phyloP scores from a whole-genome alignment of 2,329 filamentous ascomycete genomes.

The Aspergillus piperis region DNA sequence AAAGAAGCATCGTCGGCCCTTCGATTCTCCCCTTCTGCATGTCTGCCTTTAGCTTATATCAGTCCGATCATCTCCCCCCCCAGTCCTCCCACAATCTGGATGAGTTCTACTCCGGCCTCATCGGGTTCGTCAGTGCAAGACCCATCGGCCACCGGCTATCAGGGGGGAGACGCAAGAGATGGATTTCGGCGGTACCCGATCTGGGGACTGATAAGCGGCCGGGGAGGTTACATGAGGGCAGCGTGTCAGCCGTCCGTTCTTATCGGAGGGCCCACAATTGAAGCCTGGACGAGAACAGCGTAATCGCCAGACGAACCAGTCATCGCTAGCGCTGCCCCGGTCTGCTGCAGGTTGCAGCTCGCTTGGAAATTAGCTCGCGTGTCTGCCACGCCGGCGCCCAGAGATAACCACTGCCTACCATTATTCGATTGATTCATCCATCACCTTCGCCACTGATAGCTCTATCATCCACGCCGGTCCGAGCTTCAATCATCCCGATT shows the following conservation, averaged over 20 bases:
- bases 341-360: background rate
- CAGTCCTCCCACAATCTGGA: background rate
- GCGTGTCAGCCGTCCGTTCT: background rate
- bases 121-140: background rate
- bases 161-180: background rate
- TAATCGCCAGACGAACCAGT: background rate
- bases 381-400: conserved; percentile 1
- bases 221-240: conserved; percentile 4
- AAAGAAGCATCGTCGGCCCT: background rate
- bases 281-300: background rate
- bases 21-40: background rate
- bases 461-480: background rate
- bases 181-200: conserved; percentile 16
- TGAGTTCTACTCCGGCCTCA: background rate
- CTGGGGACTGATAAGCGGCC: conserved; percentile 15
- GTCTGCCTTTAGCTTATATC: background rate
- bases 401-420: conserved; percentile 20
- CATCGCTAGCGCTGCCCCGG: background rate
- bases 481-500: background rate
- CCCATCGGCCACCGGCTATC: conserved; percentile 2
- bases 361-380: conserved; percentile 1
- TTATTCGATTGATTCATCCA: conserved; percentile 25
- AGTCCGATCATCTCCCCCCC: background rate
- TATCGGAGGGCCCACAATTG: conserved; percentile 6
- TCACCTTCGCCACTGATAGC: conserved; percentile 11